Evolutionary conservation across 108 stramenopile species (phyloP), one percentile per base, ranked within the genome.

Genomic region (Nitzschia sp.): DNA sequence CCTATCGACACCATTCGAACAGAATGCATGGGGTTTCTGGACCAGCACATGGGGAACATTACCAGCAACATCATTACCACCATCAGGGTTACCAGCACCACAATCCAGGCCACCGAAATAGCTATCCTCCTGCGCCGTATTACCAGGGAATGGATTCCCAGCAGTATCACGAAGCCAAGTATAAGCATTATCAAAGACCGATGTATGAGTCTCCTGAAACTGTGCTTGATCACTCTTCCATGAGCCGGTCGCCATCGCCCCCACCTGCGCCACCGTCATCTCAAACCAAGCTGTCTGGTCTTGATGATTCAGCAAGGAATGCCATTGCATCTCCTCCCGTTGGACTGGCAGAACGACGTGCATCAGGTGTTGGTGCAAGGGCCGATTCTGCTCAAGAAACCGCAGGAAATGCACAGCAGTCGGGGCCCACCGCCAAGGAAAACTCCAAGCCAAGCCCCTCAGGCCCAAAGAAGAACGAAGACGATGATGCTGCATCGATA

Each of bases 401-500:
- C n/a, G n/a, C n/a, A n/a, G n/a, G n/a, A n/a, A n/a, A n/a, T n/a
- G n/a, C n/a, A n/a, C n/a, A 54, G 5, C 53, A 19, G n/a, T 24
- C 24, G 28, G 54, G 21, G 15, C 1, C 24, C 54, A 55, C 24
- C 24, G 23, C n/a, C n/a, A n/a, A n/a, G n/a, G n/a, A 29, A 59
- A 27, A n/a, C 58, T 0, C 15, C 15, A 15, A 25, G 24, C 24
- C 15, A 54, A 1, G 24, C 24, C 54, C 26, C 54, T 54, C 54
- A 54, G 54, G 9, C 38, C 49, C 42, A n/a, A 62, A 46, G 8
- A 34, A 46, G 24, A 62, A 31, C 24, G 61, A 42, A 24, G 61
- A 62, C 38, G 61, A 62, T 48, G 74, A 75, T 42, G 74, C 74
- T 35, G 75, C 75, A 9, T 70, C 68, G 5, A 76, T 76, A 26